Percentiles rank a stretch among this genome's conserved stretches.
Conservation (phyloP, 2,329 filamentous ascomycete genomes). For the Ceratocystis huliohia region DNA sequence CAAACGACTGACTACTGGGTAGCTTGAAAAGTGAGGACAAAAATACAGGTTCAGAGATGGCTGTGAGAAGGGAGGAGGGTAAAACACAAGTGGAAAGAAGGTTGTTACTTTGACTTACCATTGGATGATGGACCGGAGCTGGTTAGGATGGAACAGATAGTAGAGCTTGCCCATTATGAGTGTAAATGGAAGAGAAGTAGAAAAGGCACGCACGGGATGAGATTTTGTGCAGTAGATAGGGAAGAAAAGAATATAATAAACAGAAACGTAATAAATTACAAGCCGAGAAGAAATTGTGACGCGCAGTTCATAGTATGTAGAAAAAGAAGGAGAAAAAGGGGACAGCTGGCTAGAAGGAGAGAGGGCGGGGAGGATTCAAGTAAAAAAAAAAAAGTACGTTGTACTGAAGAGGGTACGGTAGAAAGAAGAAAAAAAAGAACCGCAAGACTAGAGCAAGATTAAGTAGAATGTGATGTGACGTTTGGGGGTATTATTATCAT, state of each 20-base stretch:
- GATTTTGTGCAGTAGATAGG: neutral
- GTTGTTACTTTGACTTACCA: constrained; percentile 45
- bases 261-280: neutral
- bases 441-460: neutral
- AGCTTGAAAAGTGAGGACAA: constrained; percentile 22
- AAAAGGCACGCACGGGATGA: constrained; percentile 9
- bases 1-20: neutral
- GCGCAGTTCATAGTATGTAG: neutral
- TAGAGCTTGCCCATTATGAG: constrained; percentile 52
- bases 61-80: constrained; percentile 20
- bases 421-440: constrained; percentile 1
- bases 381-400: neutral
- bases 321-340: constrained; percentile 1
- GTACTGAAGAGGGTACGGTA: neutral
- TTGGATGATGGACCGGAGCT: constrained; percentile 76
- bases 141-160: constrained; percentile 59
- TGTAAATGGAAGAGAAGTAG: neutral
- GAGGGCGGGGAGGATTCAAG: neutral
- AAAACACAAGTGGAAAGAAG: constrained; percentile 9
- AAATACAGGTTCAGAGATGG: neutral
- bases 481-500: neutral
- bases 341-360: constrained; percentile 2
- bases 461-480: neutral
- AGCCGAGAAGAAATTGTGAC: neutral
- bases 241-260: neutral